Conservation (phyloP, 441 rosid species). For the Adansonia grandidieri region DNA sequence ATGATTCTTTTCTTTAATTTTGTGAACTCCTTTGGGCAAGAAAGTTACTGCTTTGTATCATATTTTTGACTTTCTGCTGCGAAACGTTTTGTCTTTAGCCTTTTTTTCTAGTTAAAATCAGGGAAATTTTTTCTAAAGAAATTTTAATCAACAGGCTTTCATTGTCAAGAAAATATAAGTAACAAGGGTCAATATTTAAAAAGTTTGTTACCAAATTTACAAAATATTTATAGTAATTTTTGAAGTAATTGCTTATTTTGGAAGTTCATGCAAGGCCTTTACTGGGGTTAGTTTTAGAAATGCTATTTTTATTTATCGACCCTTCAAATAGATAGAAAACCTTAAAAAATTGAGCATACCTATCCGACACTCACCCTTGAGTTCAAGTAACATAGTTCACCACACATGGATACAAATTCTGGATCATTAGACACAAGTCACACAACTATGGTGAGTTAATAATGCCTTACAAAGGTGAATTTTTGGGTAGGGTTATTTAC, state of each 20-base stretch:
- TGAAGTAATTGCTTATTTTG: not conserved
- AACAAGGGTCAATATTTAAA: not conserved
- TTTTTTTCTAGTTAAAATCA: not conserved
- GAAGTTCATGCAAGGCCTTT: not conserved
- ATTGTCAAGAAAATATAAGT: not conserved
- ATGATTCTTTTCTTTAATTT: not conserved
- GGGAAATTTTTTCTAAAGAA: not conserved
- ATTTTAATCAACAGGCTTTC: not conserved
- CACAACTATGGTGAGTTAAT: not conserved
- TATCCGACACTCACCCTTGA: not conserved
- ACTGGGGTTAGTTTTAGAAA: not conserved
- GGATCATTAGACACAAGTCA: not conserved
- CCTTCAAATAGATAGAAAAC: not conserved
- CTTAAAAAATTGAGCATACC: constrained; percentile 2
- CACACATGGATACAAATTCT: not conserved
- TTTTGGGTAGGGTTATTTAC: not conserved
- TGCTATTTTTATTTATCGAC: not conserved
- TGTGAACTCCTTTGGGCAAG: not conserved
- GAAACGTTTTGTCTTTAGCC: not conserved
- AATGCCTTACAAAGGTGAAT: not conserved
- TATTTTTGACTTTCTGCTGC: not conserved
- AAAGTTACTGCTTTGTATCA: not conserved
- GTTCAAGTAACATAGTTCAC: not conserved
- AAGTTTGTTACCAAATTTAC: not conserved
- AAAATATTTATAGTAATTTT: not conserved